phyloP scores from a whole-genome alignment of 2,329 filamentous ascomycete genomes.

The Thielaviopsis musarum region DNA sequence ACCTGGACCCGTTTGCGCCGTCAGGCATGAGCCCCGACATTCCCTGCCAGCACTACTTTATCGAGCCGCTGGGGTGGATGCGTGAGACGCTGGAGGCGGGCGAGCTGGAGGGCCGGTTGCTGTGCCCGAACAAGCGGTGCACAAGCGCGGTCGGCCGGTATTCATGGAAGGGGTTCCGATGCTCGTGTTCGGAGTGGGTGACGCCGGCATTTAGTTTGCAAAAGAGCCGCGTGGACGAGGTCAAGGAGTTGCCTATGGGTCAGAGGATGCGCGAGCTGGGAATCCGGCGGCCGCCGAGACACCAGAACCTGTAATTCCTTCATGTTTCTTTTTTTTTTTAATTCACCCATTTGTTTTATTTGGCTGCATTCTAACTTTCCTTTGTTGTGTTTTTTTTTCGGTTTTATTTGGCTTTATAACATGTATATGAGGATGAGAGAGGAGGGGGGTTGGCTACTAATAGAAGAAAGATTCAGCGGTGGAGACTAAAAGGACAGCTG shows the following conservation, averaged over 20 bases:
- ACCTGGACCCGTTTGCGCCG: constrained; percentile 25
- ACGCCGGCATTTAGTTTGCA: constrained; percentile 80
- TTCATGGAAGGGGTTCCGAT: constrained; percentile 89
- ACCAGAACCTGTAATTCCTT: constrained; percentile 20
- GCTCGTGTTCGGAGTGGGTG: constrained; percentile 80
- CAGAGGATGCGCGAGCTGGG: constrained; percentile 20
- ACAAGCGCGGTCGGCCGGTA: constrained; percentile 77
- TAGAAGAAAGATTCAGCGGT: background rate
- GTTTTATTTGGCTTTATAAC: background rate
- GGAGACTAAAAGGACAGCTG: background rate
- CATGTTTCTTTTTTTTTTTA: background rate
- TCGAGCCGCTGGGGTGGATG: constrained; percentile 96
- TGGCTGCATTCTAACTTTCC: background rate
- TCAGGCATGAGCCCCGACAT: constrained; percentile 12
- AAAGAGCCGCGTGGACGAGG: constrained; percentile 66
- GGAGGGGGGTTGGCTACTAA: background rate
- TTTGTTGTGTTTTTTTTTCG: background rate
- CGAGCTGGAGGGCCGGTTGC: constrained; percentile 65
- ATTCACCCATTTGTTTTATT: background rate
- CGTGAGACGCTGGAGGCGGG: constrained; percentile 63
- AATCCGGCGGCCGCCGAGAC: constrained; percentile 38
- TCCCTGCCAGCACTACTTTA: constrained; percentile 67
- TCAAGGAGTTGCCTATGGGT: constrained; percentile 18
- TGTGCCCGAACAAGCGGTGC: constrained; percentile 67
- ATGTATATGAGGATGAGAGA: background rate